Evolutionary conservation across 176 grass and related monocot genomes (phyloP).

Genomic region (Oryza meridionalis): DNA sequence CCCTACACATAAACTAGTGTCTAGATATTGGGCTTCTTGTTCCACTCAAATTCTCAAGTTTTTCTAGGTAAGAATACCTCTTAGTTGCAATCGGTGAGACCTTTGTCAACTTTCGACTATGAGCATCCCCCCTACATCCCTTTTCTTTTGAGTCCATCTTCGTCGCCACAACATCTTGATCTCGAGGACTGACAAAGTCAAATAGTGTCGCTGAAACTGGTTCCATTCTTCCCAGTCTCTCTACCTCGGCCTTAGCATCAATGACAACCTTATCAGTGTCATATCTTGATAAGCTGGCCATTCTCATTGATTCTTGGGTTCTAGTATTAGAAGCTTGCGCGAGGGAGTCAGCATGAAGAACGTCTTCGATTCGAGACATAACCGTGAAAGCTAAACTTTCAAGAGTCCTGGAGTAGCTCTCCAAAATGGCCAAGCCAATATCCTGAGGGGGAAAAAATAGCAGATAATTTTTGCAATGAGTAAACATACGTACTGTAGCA

Average conservation of each 20-base stretch:
- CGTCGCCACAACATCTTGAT: slow-evolving; percentile 22
- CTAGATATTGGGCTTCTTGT: slow-evolving; percentile 57
- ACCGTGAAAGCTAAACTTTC: slow-evolving; percentile 81
- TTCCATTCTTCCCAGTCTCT: slow-evolving; percentile 53
- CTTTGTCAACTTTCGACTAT: slow-evolving; percentile 41
- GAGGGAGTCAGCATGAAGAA: slow-evolving; percentile 54
- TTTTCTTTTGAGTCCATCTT: neutral
- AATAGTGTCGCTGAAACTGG: slow-evolving; percentile 29
- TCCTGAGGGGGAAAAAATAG: slow-evolving; percentile 42
- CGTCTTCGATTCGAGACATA: slow-evolving; percentile 81
- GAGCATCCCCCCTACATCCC: neutral
- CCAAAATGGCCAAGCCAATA: slow-evolving; percentile 75
- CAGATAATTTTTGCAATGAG: neutral
- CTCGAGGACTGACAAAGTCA: slow-evolving; percentile 26
- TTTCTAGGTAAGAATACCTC: slow-evolving; percentile 53
- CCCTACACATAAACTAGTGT: slow-evolving; percentile 44
- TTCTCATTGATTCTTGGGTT: slow-evolving; percentile 24
- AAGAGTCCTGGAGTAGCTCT: slow-evolving; percentile 80
- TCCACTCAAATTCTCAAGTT: slow-evolving; percentile 53
- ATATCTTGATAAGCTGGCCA: slow-evolving; percentile 19
- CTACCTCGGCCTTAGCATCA: slow-evolving; percentile 51
- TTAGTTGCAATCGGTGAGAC: slow-evolving; percentile 33
- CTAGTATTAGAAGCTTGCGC: slow-evolving; percentile 47
- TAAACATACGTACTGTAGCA: slow-evolving; percentile 3
- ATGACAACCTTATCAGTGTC: slow-evolving; percentile 36